A percentile compares a stretch with the other conserved stretches of the same genome.
Evolutionary conservation across 257 asterid genomes (phyloP).

Genomic region (Scutellaria galericulata): DNA sequence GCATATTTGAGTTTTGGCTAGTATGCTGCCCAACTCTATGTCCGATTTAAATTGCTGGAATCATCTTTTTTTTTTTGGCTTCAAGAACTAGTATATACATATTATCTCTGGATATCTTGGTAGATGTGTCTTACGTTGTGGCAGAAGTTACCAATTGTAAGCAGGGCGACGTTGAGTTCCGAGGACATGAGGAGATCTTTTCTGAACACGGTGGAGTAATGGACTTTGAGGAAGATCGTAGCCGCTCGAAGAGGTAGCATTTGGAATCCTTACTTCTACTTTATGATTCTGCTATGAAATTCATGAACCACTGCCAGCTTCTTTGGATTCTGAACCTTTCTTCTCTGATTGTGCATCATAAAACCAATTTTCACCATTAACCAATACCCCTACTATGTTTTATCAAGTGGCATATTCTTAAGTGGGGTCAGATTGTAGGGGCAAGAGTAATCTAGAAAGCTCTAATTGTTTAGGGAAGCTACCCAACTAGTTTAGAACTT

Average conservation of each 20-base stretch:
- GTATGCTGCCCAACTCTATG: constrained; percentile 20
- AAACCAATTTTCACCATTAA: not conserved
- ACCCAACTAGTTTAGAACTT: no score
- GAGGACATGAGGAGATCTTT: constrained; percentile 89
- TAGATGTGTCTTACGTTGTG: constrained; percentile 91
- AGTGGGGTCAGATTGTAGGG: not conserved
- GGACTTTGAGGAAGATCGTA: constrained; percentile 91
- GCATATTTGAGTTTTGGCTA: constrained; percentile 3
- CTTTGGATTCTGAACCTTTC: not conserved
- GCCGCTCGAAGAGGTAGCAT: constrained; percentile 87
- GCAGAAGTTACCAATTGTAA: constrained; percentile 95
- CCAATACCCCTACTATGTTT: not conserved
- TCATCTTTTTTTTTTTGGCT: constrained; percentile 5
- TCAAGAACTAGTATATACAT: constrained; percentile 36
- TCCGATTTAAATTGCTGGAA: not conserved
- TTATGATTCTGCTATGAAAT: constrained; percentile 29
- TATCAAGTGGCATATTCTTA: not conserved
- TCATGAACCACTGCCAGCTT: not conserved
- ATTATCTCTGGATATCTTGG: constrained; percentile 57
- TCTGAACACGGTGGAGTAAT: constrained; percentile 96
- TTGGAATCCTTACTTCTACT: constrained; percentile 24
- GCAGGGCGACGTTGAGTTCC: constrained; percentile 84
- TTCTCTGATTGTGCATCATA: not conserved
- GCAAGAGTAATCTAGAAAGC: constrained; percentile 2
- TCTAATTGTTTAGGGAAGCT: not conserved